A percentile compares a stretch with the other conserved stretches of the same genome.
Evolutionary conservation across 192 early-diverging fungal species (phyloP).

Genomic region (Backusella tuberculispora): DNA sequence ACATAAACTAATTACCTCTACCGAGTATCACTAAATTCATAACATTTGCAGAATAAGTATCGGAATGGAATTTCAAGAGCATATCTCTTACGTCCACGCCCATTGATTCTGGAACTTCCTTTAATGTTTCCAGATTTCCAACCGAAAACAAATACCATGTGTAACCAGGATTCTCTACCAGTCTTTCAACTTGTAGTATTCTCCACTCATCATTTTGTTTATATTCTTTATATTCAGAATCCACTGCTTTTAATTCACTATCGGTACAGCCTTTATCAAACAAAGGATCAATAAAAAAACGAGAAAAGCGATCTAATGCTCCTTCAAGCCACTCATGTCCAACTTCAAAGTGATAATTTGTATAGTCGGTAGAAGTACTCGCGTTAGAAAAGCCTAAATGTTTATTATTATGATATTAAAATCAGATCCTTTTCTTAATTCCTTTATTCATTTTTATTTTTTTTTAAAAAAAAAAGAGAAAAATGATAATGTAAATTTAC

Average conservation of each 20-base stretch:
- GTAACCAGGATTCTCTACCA: conserved; percentile 66
- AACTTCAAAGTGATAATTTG: conserved; percentile 60
- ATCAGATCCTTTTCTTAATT: not conserved
- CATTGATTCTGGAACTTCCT: conserved; percentile 54
- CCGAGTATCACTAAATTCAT: conserved; percentile 89
- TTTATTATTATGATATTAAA: not conserved
- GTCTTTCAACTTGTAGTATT: conserved; percentile 78
- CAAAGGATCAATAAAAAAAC: conserved; percentile 89
- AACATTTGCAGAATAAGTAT: conserved; percentile 90
- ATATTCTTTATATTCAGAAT: conserved; percentile 92
- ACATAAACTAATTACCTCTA: conserved; percentile 40
- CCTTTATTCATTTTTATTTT: not conserved
- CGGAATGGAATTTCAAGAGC: conserved; percentile 80
- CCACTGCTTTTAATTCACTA: conserved; percentile 87
- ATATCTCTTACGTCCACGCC: conserved; percentile 79
- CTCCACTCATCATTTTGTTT: conserved; percentile 82
- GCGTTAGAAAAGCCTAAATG: conserved; percentile 49
- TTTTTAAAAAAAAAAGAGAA: too few relatives aligned
- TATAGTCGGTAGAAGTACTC: conserved; percentile 45
- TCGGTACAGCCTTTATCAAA: conserved; percentile 84
- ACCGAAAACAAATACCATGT: conserved; percentile 86
- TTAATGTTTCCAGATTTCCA: conserved; percentile 85
- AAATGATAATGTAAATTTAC: conserved; percentile 19
- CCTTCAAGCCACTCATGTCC: conserved; percentile 49
- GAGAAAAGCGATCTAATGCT: conserved; percentile 65